Evolutionary conservation across 1,284 basidiomycete species (phyloP).

Genomic region (Cronartium quercuum): DNA sequence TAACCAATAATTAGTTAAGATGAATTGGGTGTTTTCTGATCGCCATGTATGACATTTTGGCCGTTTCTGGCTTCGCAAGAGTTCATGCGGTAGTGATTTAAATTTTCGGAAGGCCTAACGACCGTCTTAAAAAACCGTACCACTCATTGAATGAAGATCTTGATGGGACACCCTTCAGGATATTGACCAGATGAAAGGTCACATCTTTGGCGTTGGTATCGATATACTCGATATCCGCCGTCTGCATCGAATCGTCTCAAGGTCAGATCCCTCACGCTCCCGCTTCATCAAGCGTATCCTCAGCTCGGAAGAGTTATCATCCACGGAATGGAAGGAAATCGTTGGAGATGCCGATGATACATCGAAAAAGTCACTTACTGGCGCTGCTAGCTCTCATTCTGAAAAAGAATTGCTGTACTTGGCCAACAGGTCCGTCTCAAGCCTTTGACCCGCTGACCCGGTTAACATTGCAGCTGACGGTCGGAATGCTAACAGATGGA

Average conservation of each 20-base stretch:
- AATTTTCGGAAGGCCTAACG: no score
- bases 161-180: no score
- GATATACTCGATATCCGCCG: conserved; percentile 8
- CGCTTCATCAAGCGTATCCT: conserved; percentile 7
- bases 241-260: background rate
- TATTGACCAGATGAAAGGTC: background rate
- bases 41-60: no score
- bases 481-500: conserved; percentile 43
- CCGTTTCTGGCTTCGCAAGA: no score
- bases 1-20: no score
- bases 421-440: background rate
- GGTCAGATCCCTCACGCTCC: background rate
- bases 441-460: background rate
- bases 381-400: background rate
- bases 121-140: no score
- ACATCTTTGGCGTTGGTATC: conserved; percentile 8
- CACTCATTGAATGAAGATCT: no score
- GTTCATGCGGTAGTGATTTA: no score
- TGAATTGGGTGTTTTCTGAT: no score
- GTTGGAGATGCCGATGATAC: background rate
- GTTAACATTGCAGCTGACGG: background rate
- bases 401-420: background rate
- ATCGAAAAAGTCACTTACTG: background rate
- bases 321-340: background rate
- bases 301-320: background rate